A percentile compares a stretch with the other conserved stretches of the same genome.
Evolutionary conservation across 2,329 filamentous ascomycete genomes (phyloP).

Genomic region (Exophiala mesophila): DNA sequence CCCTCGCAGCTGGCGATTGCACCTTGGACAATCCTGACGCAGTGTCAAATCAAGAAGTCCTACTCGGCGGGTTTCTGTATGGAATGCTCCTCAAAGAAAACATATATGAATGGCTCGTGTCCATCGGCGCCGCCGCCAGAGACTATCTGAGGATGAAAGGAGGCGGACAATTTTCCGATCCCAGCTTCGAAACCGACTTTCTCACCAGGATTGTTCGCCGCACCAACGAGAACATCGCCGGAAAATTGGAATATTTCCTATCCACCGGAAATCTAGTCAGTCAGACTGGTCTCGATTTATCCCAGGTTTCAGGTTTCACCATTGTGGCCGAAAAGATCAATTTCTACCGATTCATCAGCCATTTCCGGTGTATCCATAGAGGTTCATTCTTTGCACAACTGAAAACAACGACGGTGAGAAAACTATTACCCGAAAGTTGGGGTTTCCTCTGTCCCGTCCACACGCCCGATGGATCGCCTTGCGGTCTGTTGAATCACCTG

Average conservation of each 20-base stretch:
- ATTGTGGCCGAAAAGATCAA: constrained; percentile 99
- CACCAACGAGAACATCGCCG: constrained; percentile 83
- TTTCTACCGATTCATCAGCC: constrained; percentile 95
- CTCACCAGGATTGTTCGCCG: constrained; percentile 69
- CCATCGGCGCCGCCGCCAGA: constrained; percentile 49
- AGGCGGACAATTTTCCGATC: constrained; percentile 62
- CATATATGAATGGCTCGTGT: constrained; percentile 81
- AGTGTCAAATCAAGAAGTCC: constrained; percentile 89
- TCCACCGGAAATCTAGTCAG: constrained; percentile 92
- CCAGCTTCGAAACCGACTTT: constrained; percentile 76
- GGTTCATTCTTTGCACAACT: constrained; percentile 97
- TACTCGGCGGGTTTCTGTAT: constrained; percentile 89
- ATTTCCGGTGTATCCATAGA: constrained; percentile 98
- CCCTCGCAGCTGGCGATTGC: constrained; percentile 87
- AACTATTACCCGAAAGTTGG: constrained; percentile 93
- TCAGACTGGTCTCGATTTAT: constrained; percentile 85
- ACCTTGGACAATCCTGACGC: constrained; percentile 94
- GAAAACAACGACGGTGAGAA: constrained; percentile 95
- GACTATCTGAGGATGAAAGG: constrained; percentile 53
- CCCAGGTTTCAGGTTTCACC: constrained; percentile 90
- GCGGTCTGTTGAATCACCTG: constrained; percentile 89
- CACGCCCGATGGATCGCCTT: constrained; percentile 92
- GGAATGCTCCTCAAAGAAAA: constrained; percentile 94
- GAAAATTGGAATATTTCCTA: constrained; percentile 87
- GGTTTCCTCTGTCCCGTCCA: constrained; percentile 96